Evolutionary conservation across 192 early-diverging fungal genomes (phyloP).

Genomic region (Chytriomyces sp.): DNA sequence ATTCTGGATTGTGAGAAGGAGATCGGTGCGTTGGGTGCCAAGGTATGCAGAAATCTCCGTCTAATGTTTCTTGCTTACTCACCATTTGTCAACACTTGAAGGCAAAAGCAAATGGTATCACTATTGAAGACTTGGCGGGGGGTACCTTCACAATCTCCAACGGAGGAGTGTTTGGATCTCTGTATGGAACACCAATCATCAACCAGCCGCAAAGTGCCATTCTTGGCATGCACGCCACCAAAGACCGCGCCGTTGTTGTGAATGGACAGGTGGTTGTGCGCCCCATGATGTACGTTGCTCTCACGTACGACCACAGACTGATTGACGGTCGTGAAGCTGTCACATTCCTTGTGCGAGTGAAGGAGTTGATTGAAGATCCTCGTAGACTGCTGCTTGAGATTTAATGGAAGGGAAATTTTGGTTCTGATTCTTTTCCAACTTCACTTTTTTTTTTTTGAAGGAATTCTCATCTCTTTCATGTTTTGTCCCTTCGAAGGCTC

Average conservation of each 20-base stretch:
- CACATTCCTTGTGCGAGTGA: constrained; percentile 96
- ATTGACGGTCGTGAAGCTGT: constrained; percentile 99
- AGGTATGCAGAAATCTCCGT: constrained; percentile 48
- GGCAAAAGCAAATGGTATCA: constrained; percentile 94
- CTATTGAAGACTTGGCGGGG: constrained; percentile 97
- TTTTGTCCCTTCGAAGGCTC: too few species aligned
- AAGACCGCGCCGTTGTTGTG: constrained; percentile 94
- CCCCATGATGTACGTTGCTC: constrained; percentile 92
- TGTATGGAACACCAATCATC: constrained; percentile 98
- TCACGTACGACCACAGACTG: constrained; percentile 98
- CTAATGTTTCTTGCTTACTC: neutral
- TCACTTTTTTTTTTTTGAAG: too few species aligned
- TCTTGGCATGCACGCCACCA: constrained; percentile 98
- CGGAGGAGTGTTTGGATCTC: constrained; percentile 97
- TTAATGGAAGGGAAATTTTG: constrained; percentile 49
- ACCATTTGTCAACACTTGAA: constrained; percentile 30
- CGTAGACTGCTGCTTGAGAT: constrained; percentile 86
- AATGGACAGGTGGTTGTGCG: constrained; percentile 81
- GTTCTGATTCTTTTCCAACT: too few species aligned
- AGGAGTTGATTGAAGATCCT: constrained; percentile 97
- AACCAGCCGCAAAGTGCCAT: constrained; percentile 97
- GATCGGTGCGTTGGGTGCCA: constrained; percentile 83
- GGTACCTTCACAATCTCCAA: constrained; percentile 99
- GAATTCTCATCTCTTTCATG: too few species aligned
- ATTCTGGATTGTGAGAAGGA: constrained; percentile 92